phyloP scores from a whole-genome alignment of 441 rosid species.

The Brassica balearica region DNA sequence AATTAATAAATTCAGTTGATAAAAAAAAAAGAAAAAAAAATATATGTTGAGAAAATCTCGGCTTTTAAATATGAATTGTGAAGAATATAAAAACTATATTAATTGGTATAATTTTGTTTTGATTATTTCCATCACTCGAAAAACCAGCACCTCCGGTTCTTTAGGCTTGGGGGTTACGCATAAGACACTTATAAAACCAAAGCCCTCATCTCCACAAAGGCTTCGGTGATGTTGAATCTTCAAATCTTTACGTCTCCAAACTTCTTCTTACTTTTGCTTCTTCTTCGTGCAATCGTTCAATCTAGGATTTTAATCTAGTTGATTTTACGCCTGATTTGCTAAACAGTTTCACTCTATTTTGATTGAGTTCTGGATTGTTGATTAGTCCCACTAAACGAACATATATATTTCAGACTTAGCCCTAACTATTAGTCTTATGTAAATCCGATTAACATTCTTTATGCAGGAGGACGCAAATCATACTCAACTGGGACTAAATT shows the following conservation, averaged over 20 bases:
- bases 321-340: constrained; percentile 4
- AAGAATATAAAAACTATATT: no score
- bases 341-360: neutral
- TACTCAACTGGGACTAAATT: constrained; percentile 19
- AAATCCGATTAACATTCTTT: constrained; percentile 5
- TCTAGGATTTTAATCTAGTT: constrained; percentile 10
- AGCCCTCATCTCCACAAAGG: neutral
- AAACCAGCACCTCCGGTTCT: constrained; percentile 15
- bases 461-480: constrained; percentile 26
- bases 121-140: neutral
- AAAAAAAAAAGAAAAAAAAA: no score
- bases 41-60: no score
- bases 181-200: constrained; percentile 9
- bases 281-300: neutral
- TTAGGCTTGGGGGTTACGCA: constrained; percentile 24
- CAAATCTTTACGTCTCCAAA: neutral
- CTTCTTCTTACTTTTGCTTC: neutral
- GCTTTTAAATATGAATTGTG: no score
- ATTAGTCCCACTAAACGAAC: neutral
- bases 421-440: neutral
- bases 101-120: no score
- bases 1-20: no score
- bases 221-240: constrained; percentile 22
- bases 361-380: neutral
- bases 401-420: neutral